Evolutionary conservation across 176 grass and related monocot genomes (phyloP).

Genomic region (Zea luxurians): DNA sequence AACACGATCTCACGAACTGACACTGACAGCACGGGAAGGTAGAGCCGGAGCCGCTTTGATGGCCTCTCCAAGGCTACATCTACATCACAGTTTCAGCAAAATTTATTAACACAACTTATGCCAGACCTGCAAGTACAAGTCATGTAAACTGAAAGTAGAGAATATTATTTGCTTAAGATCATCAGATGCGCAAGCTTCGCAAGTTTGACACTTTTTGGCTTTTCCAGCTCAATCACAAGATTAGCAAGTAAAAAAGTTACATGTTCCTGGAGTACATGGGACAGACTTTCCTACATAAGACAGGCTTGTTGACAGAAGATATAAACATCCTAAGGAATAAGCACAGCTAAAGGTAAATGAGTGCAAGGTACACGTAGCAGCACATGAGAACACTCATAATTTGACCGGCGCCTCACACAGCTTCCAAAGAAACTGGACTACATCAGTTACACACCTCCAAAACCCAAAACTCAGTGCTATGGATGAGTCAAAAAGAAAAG

Average conservation of each 20-base stretch:
- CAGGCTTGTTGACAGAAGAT: conserved; percentile 4
- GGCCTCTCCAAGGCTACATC: neutral
- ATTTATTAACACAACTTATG: neutral
- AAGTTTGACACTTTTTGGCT: neutral
- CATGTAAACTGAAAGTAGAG: too few species aligned
- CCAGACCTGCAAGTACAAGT: too few species aligned
- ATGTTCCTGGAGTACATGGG: neutral
- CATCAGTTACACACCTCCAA: conserved; percentile 36
- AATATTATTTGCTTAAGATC: too few species aligned
- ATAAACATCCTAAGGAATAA: conserved; percentile 19
- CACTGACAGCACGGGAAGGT: neutral
- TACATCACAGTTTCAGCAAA: neutral
- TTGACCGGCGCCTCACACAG: too few species aligned
- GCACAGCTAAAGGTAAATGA: conserved; percentile 8
- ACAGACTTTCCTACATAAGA: neutral
- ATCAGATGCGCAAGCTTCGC: neutral
- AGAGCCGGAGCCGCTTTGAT: neutral
- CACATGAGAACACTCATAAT: neutral
- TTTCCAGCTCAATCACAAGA: neutral
- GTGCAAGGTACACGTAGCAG: neutral
- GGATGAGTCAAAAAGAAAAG: neutral
- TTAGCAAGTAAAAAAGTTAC: neutral
- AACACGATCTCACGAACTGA: neutral
- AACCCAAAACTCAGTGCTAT: neutral
- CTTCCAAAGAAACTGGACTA: too few species aligned